These are phyloP conservation scores for Aspergillus sp. DNA, from an alignment of 2,329 filamentous ascomycete species.

Conservation along the genomic window DNA sequence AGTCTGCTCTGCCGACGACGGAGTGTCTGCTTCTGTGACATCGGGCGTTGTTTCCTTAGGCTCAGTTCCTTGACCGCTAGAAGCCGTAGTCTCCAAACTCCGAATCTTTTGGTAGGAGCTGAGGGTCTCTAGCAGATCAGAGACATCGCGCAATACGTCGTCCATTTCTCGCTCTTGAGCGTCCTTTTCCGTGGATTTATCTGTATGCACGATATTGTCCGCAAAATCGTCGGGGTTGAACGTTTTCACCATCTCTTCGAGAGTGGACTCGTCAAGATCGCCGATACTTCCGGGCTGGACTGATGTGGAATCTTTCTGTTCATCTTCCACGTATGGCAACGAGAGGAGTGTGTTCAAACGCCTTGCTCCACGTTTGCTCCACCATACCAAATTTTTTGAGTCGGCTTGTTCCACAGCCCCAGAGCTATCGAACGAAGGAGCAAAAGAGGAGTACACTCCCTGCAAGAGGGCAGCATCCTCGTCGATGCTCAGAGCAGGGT, in stretches of 20 bases:
- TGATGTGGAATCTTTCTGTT: constrained; percentile 22
- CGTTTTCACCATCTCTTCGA: constrained; percentile 46
- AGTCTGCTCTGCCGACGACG: constrained; percentile 57
- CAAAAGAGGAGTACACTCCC: constrained; percentile 52
- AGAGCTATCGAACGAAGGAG: constrained; percentile 49
- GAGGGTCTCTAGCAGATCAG: constrained; percentile 62
- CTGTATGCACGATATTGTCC: constrained; percentile 24
- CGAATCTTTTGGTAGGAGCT: constrained; percentile 64
- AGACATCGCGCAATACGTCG: constrained; percentile 58
- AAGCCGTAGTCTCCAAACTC: constrained; percentile 44
- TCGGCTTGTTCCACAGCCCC: constrained; percentile 45
- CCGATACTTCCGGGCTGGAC: constrained; percentile 33
- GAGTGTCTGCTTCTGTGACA: constrained; percentile 50
- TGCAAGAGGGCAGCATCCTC: constrained; percentile 41
- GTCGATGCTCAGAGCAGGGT: constrained; percentile 32
- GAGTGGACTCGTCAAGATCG: constrained; percentile 41
- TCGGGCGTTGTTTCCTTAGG: constrained; percentile 27
- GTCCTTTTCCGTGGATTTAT: constrained; percentile 30
- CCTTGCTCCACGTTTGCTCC: constrained; percentile 44
- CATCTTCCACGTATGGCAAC: constrained; percentile 24
- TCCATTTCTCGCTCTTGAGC: constrained; percentile 49
- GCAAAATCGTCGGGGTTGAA: constrained; percentile 42
- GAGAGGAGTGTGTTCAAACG: constrained; percentile 41
- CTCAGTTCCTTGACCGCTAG: constrained; percentile 35
- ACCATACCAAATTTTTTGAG: constrained; percentile 49